Base-by-base conservation (phyloP, 257 asterid genomes). In the Scutellaria galericulata region DNA sequence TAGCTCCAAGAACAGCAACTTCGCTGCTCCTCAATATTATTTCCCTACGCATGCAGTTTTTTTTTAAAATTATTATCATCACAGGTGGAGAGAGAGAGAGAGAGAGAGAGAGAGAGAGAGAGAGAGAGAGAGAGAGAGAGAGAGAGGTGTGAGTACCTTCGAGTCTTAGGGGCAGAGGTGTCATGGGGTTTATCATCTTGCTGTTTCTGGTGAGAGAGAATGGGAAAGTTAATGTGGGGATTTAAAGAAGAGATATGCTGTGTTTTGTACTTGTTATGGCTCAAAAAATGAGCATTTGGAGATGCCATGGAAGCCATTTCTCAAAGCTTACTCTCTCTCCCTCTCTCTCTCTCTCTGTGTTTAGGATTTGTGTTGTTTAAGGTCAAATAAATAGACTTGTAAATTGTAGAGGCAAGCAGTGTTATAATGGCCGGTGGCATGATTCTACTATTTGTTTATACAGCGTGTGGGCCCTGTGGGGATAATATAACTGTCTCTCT, bases 21-120 rank as follows among this genome's bases (percentile, higher is more conserved):
- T 83, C 96, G 63, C 92, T 90, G 84, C 97, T 82, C 83, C 96
- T 87, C 77, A 93, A 79, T 22, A 93, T 71, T 18, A 90, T 75
- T 66, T 93, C 95, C 92, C 98, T 90, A 39, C 69, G 68, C 12
- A 70, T 12, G 55, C 10, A 5, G 27, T 9, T 73, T 4, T 53
- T 20, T 24, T 20, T 20, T 24, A 0, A 13, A n/a, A 24, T 54
- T 22, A 27, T 39, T 27, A 24, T 57, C 9, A 42, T 42, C 47
- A 42, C 9, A 13, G 42, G 31, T 27, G 18, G 18, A 18, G 18
- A 3, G 56, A 64, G 18, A 45, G 54, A 45, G 44, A 22, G 57
- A 39, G 65, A 53, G 27, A 1, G 27, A 22, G 27, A 22, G 27
- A 22, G 27, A 22, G 27, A 22, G 27, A 22, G 27, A 24, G 27